A percentile compares a stretch with the other conserved stretches of the same genome.
phyloP scores from a whole-genome alignment of 164 flowering plant species.

The Liquidambar formosana region DNA sequence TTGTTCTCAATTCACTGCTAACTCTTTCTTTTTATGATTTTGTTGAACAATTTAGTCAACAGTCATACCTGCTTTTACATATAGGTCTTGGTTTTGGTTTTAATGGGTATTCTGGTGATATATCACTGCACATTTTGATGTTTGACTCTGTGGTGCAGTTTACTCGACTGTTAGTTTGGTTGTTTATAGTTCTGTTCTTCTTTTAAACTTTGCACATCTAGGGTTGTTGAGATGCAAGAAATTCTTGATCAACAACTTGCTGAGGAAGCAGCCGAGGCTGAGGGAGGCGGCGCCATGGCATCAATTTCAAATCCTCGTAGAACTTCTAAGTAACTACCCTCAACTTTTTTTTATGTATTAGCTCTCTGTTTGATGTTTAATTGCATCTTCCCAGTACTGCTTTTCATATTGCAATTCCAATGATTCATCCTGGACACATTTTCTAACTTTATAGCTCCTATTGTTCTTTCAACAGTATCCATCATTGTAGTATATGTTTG shows the following conservation, averaged over 20 bases:
- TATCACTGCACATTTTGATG: no score
- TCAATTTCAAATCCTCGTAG: conserved; percentile 79
- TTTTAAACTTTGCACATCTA: no score
- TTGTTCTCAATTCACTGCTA: no score
- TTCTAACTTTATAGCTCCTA: no score
- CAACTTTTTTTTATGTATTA: neutral
- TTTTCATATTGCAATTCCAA: neutral
- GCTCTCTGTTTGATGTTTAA: neutral
- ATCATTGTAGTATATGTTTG: neutral
- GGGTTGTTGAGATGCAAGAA: conserved; percentile 99
- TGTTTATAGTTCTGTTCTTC: no score
- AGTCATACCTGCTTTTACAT: no score
- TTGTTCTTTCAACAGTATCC: neutral
- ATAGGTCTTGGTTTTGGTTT: no score
- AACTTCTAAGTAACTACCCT: conserved; percentile 65
- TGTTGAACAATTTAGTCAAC: no score
- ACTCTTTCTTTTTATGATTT: no score
- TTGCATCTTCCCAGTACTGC: neutral
- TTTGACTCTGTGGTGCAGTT: no score
- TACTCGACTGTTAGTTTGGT: no score
- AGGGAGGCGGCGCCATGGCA: conserved; percentile 88
- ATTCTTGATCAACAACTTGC: conserved; percentile 91
- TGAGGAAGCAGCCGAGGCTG: conserved; percentile 99
- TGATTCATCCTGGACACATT: neutral
- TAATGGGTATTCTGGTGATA: no score